These are phyloP conservation scores for Phaffomyces antillensis DNA, from an alignment of 805 yeast species.

Conservation along the genomic window DNA sequence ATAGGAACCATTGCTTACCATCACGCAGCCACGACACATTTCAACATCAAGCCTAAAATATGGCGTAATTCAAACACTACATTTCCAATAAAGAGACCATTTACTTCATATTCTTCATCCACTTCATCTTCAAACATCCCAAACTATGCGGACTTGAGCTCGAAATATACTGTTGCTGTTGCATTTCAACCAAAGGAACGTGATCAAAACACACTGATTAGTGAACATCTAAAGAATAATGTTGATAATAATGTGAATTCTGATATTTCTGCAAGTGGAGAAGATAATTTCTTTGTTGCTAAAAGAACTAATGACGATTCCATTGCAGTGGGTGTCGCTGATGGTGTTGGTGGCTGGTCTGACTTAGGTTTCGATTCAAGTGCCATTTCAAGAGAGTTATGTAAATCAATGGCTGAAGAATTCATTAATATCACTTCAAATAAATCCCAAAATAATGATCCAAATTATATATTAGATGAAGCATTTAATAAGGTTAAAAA, in stretches of 20 bases:
- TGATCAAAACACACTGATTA: constrained; percentile 39
- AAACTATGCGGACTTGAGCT: constrained; percentile 16
- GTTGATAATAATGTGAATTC: constrained; percentile 17
- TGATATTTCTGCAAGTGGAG: constrained; percentile 60
- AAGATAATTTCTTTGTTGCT: constrained; percentile 62
- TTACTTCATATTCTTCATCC: constrained; percentile 9
- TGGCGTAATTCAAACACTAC: neutral
- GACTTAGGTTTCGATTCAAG: constrained; percentile 87
- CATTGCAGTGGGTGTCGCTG: constrained; percentile 75
- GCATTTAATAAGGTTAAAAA: constrained; percentile 50
- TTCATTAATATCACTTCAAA: constrained; percentile 3
- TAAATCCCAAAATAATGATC: constrained; percentile 9
- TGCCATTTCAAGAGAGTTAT: constrained; percentile 76
- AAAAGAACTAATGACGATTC: constrained; percentile 19
- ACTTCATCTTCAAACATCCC: neutral
- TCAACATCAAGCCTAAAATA: neutral
- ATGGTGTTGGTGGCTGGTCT: constrained; percentile 98
- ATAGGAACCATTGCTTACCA: constrained; percentile 19
- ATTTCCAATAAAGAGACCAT: constrained; percentile 1
- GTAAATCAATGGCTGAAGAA: constrained; percentile 43
- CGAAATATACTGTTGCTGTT: constrained; percentile 51
- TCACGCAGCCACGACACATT: constrained; percentile 6
- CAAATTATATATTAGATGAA: constrained; percentile 38
- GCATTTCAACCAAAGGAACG: constrained; percentile 73
- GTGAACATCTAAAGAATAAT: constrained; percentile 9